Percentiles rank a stretch among this genome's conserved stretches.
Conservation (phyloP, 176 grass and related monocot species). For the Neostapfia colusana region DNA sequence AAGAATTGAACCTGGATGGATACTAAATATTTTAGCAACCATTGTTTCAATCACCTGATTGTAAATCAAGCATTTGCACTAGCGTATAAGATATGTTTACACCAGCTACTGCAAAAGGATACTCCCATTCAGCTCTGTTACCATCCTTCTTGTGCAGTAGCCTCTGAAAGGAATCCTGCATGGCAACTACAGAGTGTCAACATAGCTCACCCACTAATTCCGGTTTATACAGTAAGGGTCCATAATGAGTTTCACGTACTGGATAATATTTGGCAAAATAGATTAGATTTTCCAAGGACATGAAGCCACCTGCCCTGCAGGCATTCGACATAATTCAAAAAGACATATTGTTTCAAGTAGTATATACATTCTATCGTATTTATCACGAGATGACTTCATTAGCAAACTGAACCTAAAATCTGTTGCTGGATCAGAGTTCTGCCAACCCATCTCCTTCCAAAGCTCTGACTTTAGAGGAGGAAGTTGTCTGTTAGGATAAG, state of each 20-base stretch:
- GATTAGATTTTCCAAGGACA: conserved; percentile 75
- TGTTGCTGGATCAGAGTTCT: conserved; percentile 74
- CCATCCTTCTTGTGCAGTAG: conserved; percentile 63
- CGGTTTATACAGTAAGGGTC: conserved; percentile 20
- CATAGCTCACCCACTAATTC: neutral
- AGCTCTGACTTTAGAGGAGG: conserved; percentile 81
- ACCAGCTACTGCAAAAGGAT: conserved; percentile 69
- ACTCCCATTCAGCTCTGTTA: conserved; percentile 70
- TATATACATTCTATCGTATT: conserved; percentile 20
- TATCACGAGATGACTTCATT: conserved; percentile 34
- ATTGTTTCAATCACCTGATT: conserved; percentile 53
- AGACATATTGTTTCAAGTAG: neutral
- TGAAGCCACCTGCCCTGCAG: conserved; percentile 67
- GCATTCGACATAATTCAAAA: conserved; percentile 17
- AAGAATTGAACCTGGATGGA: neutral
- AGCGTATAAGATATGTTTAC: conserved; percentile 76
- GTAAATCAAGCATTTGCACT: conserved; percentile 67
- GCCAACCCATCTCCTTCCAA: conserved; percentile 99
- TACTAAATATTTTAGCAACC: neutral
- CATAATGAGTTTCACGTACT: conserved; percentile 42
- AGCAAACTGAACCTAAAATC: conserved; percentile 71
- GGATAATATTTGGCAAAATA: conserved; percentile 72
- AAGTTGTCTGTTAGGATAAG: conserved; percentile 69
- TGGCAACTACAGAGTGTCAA: conserved; percentile 34
- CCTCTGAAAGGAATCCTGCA: conserved; percentile 72